A percentile compares a stretch with the other conserved stretches of the same genome.
These are phyloP conservation scores for Cryptococcus depauperatus DNA, from an alignment of 1,284 basidiomycete genomes.

Conservation along the genomic window DNA sequence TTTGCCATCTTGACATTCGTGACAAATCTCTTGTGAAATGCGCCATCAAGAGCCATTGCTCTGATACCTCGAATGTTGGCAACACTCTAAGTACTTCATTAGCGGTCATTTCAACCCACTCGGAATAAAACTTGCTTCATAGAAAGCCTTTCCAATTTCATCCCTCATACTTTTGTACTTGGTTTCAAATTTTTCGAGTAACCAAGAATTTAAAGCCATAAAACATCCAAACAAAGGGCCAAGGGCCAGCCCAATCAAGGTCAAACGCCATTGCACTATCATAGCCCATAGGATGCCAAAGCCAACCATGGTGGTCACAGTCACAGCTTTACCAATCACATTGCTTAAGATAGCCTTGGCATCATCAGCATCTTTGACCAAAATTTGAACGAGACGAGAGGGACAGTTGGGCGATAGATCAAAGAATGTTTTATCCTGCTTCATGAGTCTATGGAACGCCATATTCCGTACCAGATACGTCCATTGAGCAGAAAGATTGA, in stretches of 20 bases:
- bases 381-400: slow-evolving; percentile 60
- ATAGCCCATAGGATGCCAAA: slow-evolving; percentile 84
- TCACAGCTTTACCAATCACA: slow-evolving; percentile 62
- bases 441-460: slow-evolving; percentile 58
- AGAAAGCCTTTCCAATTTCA: slow-evolving; percentile 74
- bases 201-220: slow-evolving; percentile 62
- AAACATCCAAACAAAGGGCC: slow-evolving; percentile 71
- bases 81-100: slow-evolving; percentile 53
- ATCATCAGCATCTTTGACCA: slow-evolving; percentile 89
- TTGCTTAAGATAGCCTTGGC: slow-evolving; percentile 68
- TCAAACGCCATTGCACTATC: slow-evolving; percentile 82
- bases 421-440: slow-evolving; percentile 87
- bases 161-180: slow-evolving; percentile 77
- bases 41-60: slow-evolving; percentile 74
- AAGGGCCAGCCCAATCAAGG: slow-evolving; percentile 78
- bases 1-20: slow-evolving; percentile 57
- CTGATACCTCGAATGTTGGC: slow-evolving; percentile 79
- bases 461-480: slow-evolving; percentile 57
- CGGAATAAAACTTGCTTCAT: slow-evolving; percentile 54
- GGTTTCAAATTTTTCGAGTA: slow-evolving; percentile 64
- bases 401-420: slow-evolving; percentile 62
- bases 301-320: slow-evolving; percentile 70
- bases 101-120: neutral
- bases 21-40: slow-evolving; percentile 65
- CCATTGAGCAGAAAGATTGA: slow-evolving; percentile 68